These are phyloP conservation scores for Backusella liffmaniae DNA, from an alignment of 192 early-diverging fungal genomes.

Conservation along the genomic window DNA sequence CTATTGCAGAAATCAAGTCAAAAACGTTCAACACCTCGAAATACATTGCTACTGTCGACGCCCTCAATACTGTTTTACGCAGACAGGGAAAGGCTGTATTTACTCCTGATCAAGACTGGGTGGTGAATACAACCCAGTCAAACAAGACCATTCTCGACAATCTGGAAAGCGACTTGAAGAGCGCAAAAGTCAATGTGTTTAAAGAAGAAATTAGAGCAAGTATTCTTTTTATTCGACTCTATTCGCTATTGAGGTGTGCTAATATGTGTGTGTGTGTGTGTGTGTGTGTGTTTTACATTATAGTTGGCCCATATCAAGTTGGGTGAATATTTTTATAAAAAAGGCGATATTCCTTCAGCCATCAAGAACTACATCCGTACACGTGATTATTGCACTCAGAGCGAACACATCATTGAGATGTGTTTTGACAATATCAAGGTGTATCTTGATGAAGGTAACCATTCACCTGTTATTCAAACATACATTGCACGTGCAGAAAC, in stretches of 20 bases:
- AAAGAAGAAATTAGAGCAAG: slow-evolving; percentile 85
- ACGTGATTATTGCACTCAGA: slow-evolving; percentile 76
- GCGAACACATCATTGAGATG: slow-evolving; percentile 79
- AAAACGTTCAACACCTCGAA: slow-evolving; percentile 45
- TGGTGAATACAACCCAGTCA: slow-evolving; percentile 46
- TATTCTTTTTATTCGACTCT: background rate
- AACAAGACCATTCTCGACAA: slow-evolving; percentile 53
- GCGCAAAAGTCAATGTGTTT: slow-evolving; percentile 72
- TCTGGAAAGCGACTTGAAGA: slow-evolving; percentile 77
- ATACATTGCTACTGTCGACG: slow-evolving; percentile 50
- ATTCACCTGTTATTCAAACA: slow-evolving; percentile 57
- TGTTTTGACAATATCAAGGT: slow-evolving; percentile 80
- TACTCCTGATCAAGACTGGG: slow-evolving; percentile 44
- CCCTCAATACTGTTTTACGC: slow-evolving; percentile 55
- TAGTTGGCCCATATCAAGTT: slow-evolving; percentile 82
- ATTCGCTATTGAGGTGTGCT: background rate
- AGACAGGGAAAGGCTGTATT: slow-evolving; percentile 33
- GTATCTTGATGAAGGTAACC: slow-evolving; percentile 68
- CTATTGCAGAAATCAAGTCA: slow-evolving; percentile 55
- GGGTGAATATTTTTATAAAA: slow-evolving; percentile 72
- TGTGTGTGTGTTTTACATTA: no score
- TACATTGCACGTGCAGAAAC: slow-evolving; percentile 73
- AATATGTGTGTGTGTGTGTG: no score
- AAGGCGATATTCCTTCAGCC: slow-evolving; percentile 68
- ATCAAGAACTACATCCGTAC: slow-evolving; percentile 66